Evolutionary conservation across 345 rosid species (phyloP).

Genomic region (Syzygium jambos): DNA sequence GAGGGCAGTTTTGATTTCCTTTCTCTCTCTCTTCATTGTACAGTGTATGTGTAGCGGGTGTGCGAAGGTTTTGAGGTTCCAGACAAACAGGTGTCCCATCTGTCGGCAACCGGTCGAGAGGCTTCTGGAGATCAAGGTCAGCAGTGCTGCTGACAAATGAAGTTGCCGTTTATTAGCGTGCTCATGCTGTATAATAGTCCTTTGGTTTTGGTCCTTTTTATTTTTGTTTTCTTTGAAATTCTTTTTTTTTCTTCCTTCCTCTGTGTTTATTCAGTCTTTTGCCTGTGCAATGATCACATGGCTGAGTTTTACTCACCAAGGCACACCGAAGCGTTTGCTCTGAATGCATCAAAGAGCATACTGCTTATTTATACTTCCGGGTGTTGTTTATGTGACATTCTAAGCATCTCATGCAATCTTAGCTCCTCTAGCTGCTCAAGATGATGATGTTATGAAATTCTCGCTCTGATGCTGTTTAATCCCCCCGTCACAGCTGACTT

Average conservation of each 20-base stretch:
- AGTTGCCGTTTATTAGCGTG: neutral
- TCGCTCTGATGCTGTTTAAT: neutral
- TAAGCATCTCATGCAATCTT: neutral
- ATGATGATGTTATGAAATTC: neutral
- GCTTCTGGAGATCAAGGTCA: slow-evolving; percentile 85
- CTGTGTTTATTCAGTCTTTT: neutral
- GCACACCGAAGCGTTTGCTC: neutral
- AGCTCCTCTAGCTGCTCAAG: neutral
- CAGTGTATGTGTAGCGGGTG: slow-evolving; percentile 99
- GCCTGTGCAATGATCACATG: neutral
- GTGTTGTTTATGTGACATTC: neutral
- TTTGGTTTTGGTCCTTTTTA: neutral
- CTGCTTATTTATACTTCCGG: neutral
- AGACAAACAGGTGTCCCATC: slow-evolving; percentile 83
- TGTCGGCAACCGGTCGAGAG: slow-evolving; percentile 96
- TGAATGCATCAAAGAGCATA: neutral
- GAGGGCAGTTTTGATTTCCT: neutral
- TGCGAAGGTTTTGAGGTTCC: slow-evolving; percentile 87
- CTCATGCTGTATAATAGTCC: slow-evolving; percentile 16
- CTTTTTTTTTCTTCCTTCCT: neutral
- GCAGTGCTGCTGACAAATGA: slow-evolving; percentile 37
- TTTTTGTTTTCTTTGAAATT: neutral
- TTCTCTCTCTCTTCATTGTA: slow-evolving; percentile 1
- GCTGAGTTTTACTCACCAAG: neutral
- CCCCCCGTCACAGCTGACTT: neutral